Base-by-base conservation (phyloP, 371 early-diverging fungal species). In the Dinochytrium kinnereticum region DNA sequence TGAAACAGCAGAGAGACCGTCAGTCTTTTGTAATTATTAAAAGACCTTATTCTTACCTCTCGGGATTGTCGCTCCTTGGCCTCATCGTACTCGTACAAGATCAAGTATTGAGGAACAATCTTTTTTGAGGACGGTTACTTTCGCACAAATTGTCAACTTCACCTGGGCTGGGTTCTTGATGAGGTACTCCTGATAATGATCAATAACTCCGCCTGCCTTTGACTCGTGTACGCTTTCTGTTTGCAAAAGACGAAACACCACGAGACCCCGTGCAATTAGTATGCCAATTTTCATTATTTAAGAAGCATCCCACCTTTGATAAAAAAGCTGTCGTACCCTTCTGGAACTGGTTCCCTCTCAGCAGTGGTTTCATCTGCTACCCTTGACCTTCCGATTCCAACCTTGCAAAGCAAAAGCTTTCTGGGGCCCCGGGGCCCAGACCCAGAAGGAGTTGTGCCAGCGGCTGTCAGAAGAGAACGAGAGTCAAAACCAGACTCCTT, bases 281-380 rank as follows among this genome's bases (percentile, higher is more conserved):
- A n/a, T n/a, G n/a, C n/a, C n/a, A n/a, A n/a, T n/a, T n/a, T n/a
- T n/a, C n/a, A n/a, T n/a, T n/a, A 39, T 44, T 17, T 34, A 13
- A 37, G 26, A 5, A 21, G 28, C 33, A 33, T 30, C 51, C 5
- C 61, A 85, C 82, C 83, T 66, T 74, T 65, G 26, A 87, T 36
- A 39, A 82, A 82, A 68, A 83, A 87, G 51, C 83, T 83, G 65
- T 87, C 84, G 70, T 88, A 88, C 17, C 86, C 86, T 0, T 82
- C 83, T 26, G 88, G 88, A 0, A 86, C 28, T 1, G 61, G 37
- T 5, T 69, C 77, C 3, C 68, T 37, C 38, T 84, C 84, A 0
- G 80, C 81, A 0, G 66, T 34, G 2, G 61, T 65, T 30, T 80
- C 78, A 50, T 82, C 80, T 10, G 74, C 64, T 1, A 79, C 75